These are phyloP conservation scores for Trametes cubensis DNA, from an alignment of 768 basidiomycete genomes.

Conservation along the genomic window DNA sequence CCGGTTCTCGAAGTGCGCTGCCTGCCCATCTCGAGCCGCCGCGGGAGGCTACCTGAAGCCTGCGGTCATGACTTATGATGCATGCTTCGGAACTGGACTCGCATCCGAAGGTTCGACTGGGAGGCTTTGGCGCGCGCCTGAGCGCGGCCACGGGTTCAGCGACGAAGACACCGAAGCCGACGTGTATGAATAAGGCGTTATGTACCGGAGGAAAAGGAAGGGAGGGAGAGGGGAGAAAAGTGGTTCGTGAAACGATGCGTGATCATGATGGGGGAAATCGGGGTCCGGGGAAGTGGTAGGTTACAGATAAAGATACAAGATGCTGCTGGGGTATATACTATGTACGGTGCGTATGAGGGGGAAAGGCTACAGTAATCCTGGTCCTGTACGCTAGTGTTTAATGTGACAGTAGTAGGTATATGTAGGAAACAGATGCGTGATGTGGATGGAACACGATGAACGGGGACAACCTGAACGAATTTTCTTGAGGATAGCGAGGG, in stretches of 20 bases:
- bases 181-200: no score
- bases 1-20: not conserved
- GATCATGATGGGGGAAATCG: no score
- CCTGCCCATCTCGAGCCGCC: not conserved
- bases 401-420: no score
- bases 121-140: no score
- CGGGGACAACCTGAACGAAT: not conserved
- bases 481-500: not conserved
- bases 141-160: no score
- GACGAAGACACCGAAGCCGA: no score
- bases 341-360: not conserved
- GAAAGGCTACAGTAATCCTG: not conserved
- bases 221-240: not conserved
- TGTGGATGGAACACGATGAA: not conserved
- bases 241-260: no score
- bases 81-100: no score
- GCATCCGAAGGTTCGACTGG: no score
- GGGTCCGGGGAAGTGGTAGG: not conserved
- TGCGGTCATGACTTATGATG: no score
- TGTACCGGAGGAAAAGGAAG: not conserved
- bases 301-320: slow-evolving; percentile 7
- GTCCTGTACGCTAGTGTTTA: not conserved
- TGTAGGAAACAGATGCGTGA: no score
- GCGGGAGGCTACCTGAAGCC: no score
- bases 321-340: not conserved